Conservation (phyloP, 495 filamentous ascomycete genomes). For the Apodospora peruviana region DNA sequence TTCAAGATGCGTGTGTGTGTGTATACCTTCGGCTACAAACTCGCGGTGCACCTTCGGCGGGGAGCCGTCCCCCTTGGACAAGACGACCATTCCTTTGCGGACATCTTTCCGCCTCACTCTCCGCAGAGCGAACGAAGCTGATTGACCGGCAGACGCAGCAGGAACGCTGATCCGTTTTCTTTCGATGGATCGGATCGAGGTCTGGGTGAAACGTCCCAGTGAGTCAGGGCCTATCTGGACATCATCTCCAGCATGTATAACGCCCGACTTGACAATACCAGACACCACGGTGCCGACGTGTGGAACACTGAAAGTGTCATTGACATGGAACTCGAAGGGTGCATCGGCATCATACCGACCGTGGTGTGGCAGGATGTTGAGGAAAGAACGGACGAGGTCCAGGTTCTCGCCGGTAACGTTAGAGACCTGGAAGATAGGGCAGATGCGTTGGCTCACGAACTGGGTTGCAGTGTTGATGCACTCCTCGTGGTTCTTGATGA, state of each 20-base stretch:
- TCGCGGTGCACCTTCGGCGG: conserved; percentile 81
- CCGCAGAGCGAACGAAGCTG: conserved; percentile 85
- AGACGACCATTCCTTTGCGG: conserved; percentile 95
- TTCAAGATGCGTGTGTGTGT: background rate
- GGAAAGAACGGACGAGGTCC: conserved; percentile 73
- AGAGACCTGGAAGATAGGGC: conserved; percentile 95
- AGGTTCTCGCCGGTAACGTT: conserved; percentile 92
- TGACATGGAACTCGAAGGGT: conserved; percentile 92
- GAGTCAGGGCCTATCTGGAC: conserved; percentile 89
- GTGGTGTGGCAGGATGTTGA: conserved; percentile 93
- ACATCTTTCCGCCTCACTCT: conserved; percentile 87
- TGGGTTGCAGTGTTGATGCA: conserved; percentile 94
- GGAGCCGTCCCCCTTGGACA: conserved; percentile 69
- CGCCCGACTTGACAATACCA: conserved; percentile 82
- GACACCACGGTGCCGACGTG: conserved; percentile 96
- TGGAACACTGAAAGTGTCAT: conserved; percentile 98
- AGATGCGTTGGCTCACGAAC: conserved; percentile 92
- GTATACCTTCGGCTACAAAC: conserved; percentile 81
- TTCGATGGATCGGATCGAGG: conserved; percentile 88
- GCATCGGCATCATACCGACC: conserved; percentile 86
- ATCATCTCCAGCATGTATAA: conserved; percentile 85
- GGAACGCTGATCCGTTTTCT: conserved; percentile 90
- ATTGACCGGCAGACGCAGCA: conserved; percentile 85
- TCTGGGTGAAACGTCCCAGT: conserved; percentile 85
- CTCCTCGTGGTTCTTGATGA: conserved; percentile 85